Percentiles rank a stretch among this genome's conserved stretches.
phyloP scores from a whole-genome alignment of 2,329 filamentous ascomycete genomes.

The Alternaria ventricosa region DNA sequence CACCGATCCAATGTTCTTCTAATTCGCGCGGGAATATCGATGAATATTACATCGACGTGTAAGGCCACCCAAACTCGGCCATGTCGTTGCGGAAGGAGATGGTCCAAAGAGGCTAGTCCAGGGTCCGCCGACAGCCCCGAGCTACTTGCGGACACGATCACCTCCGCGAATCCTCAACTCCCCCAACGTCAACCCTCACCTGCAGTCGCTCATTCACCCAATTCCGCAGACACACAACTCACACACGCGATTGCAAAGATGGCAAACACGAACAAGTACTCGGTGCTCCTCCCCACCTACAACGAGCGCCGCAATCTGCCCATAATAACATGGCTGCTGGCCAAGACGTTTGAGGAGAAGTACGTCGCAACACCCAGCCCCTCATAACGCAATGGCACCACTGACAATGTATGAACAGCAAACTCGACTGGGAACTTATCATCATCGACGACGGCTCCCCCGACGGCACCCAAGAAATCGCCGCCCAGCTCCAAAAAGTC shows the following conservation, averaged over 20 bases:
- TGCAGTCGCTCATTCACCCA: slow-evolving; percentile 40
- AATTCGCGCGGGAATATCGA: neutral
- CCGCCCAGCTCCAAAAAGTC: slow-evolving; percentile 85
- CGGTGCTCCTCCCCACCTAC: slow-evolving; percentile 96
- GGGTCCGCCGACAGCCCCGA: slow-evolving; percentile 15
- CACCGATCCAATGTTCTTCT: neutral
- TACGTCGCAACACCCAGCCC: slow-evolving; percentile 54
- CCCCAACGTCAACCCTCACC: slow-evolving; percentile 19
- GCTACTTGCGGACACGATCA: slow-evolving; percentile 35
- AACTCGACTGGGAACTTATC: slow-evolving; percentile 95
- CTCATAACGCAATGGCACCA: too few species aligned
- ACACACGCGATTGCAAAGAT: slow-evolving; percentile 24
- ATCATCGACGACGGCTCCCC: slow-evolving; percentile 98
- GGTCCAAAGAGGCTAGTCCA: slow-evolving; percentile 28
- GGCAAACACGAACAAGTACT: slow-evolving; percentile 78
- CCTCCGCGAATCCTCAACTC: slow-evolving; percentile 26
- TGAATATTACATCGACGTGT: neutral
- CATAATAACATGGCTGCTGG: slow-evolving; percentile 92
- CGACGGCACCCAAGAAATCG: slow-evolving; percentile 91
- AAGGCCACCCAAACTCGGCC: neutral
- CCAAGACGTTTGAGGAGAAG: slow-evolving; percentile 89
- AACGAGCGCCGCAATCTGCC: slow-evolving; percentile 98
- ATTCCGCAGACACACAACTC: slow-evolving; percentile 17
- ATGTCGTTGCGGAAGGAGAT: slow-evolving; percentile 15
- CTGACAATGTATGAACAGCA: slow-evolving; percentile 58